Percentiles rank a stretch among this genome's conserved stretches.
phyloP scores from a whole-genome alignment of 2,329 filamentous ascomycete species.

The Trichocomaceae sp. region DNA sequence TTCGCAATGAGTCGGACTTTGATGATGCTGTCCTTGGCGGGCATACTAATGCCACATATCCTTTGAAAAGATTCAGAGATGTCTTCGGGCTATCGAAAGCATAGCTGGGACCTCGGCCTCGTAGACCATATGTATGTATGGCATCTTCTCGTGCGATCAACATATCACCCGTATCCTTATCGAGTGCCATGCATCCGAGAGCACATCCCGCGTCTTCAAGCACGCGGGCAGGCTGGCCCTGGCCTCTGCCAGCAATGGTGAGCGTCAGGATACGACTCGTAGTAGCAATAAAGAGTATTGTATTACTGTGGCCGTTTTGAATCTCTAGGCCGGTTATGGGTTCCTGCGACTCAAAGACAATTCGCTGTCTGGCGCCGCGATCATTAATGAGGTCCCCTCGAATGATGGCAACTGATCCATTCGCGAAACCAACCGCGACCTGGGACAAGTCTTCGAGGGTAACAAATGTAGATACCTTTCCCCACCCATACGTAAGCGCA shows the following conservation, averaged over 20 bases:
- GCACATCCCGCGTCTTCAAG: slow-evolving; percentile 86
- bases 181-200: slow-evolving; percentile 90
- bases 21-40: slow-evolving; percentile 56
- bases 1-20: slow-evolving; percentile 58
- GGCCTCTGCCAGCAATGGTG: slow-evolving; percentile 77
- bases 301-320: slow-evolving; percentile 57
- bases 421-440: slow-evolving; percentile 90
- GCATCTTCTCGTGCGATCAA: slow-evolving; percentile 93
- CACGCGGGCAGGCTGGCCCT: slow-evolving; percentile 79
- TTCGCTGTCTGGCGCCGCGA: slow-evolving; percentile 84
- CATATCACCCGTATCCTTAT: slow-evolving; percentile 72
- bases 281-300: slow-evolving; percentile 77
- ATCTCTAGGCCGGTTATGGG: slow-evolving; percentile 90
- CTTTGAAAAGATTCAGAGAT: slow-evolving; percentile 67
- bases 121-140: slow-evolving; percentile 83
- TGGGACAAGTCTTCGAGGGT: slow-evolving; percentile 84
- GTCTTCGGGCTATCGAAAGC: slow-evolving; percentile 90
- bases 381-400: slow-evolving; percentile 93
- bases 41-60: slow-evolving; percentile 82
- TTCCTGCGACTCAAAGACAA: slow-evolving; percentile 94
- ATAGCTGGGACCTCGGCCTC: slow-evolving; percentile 79
- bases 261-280: slow-evolving; percentile 82
- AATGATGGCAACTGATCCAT: slow-evolving; percentile 88
- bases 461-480: slow-evolving; percentile 69
- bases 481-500: slow-evolving; percentile 2